A percentile compares a stretch with the other conserved stretches of the same genome.
Conservation (phyloP, 495 filamentous ascomycete species). For the Amphirosellinia nigrospora region DNA sequence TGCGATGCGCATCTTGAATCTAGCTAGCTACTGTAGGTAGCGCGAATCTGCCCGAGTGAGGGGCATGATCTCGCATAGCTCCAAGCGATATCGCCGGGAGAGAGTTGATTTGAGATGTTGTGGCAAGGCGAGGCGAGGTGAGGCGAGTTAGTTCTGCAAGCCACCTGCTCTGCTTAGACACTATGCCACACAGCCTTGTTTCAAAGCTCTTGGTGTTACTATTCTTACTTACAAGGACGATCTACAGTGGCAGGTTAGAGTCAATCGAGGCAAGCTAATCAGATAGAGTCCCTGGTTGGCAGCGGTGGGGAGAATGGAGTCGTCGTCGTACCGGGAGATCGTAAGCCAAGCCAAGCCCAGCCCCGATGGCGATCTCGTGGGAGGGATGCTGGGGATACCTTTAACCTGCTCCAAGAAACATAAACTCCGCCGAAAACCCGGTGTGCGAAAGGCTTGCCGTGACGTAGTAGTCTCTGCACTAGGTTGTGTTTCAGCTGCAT, state of each 20-base stretch:
- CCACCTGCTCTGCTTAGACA: slow-evolving; percentile 15
- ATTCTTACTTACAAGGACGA: slow-evolving; percentile 16
- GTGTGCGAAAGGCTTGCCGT: background rate
- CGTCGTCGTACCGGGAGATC: slow-evolving; percentile 4
- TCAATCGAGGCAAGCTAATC: background rate
- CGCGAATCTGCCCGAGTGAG: background rate
- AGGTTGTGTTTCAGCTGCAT: slow-evolving; percentile 16
- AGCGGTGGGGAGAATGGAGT: slow-evolving; percentile 1
- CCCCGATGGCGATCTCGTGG: slow-evolving; percentile 14
- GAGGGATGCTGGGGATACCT: background rate
- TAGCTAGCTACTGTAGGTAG: no score
- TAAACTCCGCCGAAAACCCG: slow-evolving; percentile 8
- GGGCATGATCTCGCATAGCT: background rate
- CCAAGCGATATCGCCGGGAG: background rate
- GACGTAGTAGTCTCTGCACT: slow-evolving; percentile 2
- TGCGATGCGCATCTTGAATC: background rate
- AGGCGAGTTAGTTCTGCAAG: background rate
- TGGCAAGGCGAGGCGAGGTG: slow-evolving; percentile 16
- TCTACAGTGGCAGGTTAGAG: background rate
- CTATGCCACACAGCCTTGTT: slow-evolving; percentile 22
- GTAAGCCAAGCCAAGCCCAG: slow-evolving; percentile 21
- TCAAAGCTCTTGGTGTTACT: slow-evolving; percentile 12
- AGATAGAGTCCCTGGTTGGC: background rate
- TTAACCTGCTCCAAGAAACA: background rate
- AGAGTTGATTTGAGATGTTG: slow-evolving; percentile 23